Evolutionary conservation across 345 rosid genomes (phyloP), one percentile per base, ranked within the genome.

Genomic region (Hevea brasiliensis): DNA sequence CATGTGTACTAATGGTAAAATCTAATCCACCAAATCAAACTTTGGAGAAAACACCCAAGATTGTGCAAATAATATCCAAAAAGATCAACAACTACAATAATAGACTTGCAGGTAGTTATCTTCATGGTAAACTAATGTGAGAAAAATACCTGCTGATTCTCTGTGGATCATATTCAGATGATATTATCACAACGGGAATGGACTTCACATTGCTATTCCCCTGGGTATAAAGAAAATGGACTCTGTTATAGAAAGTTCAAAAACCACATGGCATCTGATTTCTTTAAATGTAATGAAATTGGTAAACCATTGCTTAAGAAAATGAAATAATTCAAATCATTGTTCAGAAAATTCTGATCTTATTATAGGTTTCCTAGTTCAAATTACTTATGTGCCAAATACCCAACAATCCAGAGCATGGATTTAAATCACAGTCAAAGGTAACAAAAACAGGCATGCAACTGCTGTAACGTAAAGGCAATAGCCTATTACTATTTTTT

Each of bases 71-170:
- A 10, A 40, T 32, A 35, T 42, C 40, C 21, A 63, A 27, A 42
- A 63, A 40, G 17, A 6, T 0, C 15, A 40, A 40, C 29, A 63
- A 17, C 47, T 63, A 32, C 37, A 40, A n/a, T 61, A 61, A 8
- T 11, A 57, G 65, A 61, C 14, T 61, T 61, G 41, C 67, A 63
- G 50, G 50, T 63, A 6, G 29, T 63, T 63, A 63, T 42, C 6
- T 4, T 6, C 14, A 14, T 65, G 37, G 20, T 26, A 8, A 53
- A 23, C 35, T 23, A 45, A 65, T 10, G 42, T 1, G 41, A 42
- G 54, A 65, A 42, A 44, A 12, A 23, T 65, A 65, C 68, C 68
- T 65, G 54, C n/a, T 65, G 55, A 65, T 65, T 65, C 68, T 42
- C 54, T 65, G 54, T 3, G 11, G 55, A 45, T 65, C 54, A 45